Evolutionary conservation across 306 rosid species (phyloP), one percentile per base, ranked within the genome.

Genomic region (Acacia crassicarpa): DNA sequence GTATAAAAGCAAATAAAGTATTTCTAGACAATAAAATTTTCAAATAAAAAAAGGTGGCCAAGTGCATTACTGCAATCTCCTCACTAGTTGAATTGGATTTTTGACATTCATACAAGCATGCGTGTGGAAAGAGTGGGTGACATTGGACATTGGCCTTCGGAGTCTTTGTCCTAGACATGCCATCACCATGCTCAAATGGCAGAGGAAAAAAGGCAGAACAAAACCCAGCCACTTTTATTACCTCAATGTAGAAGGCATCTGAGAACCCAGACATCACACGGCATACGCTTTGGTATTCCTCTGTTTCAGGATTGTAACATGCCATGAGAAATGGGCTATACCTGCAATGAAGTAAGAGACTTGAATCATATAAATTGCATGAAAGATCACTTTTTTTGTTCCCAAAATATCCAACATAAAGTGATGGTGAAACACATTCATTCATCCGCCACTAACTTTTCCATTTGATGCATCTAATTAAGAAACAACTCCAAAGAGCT

Each of bases 301-400:
- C 97, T 22, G 91, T 92, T 74, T 92, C 98, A 56, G 97, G 94
- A 81, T 90, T 86, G 79, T 85, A 92, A 83, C 98, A 94, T 44
- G 98, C 97, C 98, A 94, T 86, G 38, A 94, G 97, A 91, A 94
- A 94, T 71, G 98, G 98, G 83, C 97, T 94, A 80, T 85, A 92
- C 97, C 97, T 94, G 98, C 32, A 38, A 38, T 38, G 35, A 32
- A 32, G 41, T 46, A 73, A 68, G 43, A 45, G 66, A 69, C 45
- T 68, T 78, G 51, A 77, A 72, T 45, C 4, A 81, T 75, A 23
- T 56, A 22, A 74, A 65, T 49, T 53, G 46, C 74, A 75, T 48
- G 32, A 75, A 20, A 54, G 6, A 53, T 17, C 59, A 19, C 22
- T 17, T 53, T 3, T 16, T 17, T 45, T 1, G 1, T 15, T 53